Evolutionary conservation across 2,329 filamentous ascomycete genomes (phyloP), one percentile per base, ranked within the genome.

Genomic region (Pseudocercospora pini-densiflorae): DNA sequence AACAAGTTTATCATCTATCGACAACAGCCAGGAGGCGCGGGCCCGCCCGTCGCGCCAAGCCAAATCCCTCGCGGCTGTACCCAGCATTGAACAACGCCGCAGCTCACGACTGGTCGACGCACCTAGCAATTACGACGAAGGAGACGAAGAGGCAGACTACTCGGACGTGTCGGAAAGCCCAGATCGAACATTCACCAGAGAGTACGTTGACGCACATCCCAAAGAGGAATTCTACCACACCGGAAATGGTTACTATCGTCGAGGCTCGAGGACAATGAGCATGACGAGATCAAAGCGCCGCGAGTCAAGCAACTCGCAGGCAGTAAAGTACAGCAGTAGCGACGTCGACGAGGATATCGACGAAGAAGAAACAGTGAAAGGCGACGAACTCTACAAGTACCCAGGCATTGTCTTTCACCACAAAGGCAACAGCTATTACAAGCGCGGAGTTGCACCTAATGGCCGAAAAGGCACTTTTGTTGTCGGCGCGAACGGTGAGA

Each of bases 401-500:
- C 68, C 70, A 36, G 70, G 70, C 14, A 47, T 63, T 16, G 66
- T 64, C 51, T 76, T 76, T 59, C 72, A 75, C 31, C 75, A 77
- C 65, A 72, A 70, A 61, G 75, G 75, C 47, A 75, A 75, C 49
- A 68, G 69, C n/a, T 75, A 72, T n/a, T 77, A 75, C 63, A 72
- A 71, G 40, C 71, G 69, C n/a, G 74, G 74, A 6, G 60, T 68
- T n/a, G 69, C 65, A n/a, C 73, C 73, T 4, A 63, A 65, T 31
- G 69, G 66, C 43, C 68, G 64, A 45, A 68, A 65, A 53, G 70
- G 69, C n/a, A 71, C 69, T 19, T 68, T 70, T 36, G 61, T 63
- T 23, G 63, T 72, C 2, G 62, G 62, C 7, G 51, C 58, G 16
- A 61, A 68, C 16, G 70, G 70, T 5, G 55, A 40, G 10, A 36